A percentile compares a stretch with the other conserved stretches of the same genome.
Evolutionary conservation across 768 basidiomycete species (phyloP).

Genomic region (Leccinellum albellum): DNA sequence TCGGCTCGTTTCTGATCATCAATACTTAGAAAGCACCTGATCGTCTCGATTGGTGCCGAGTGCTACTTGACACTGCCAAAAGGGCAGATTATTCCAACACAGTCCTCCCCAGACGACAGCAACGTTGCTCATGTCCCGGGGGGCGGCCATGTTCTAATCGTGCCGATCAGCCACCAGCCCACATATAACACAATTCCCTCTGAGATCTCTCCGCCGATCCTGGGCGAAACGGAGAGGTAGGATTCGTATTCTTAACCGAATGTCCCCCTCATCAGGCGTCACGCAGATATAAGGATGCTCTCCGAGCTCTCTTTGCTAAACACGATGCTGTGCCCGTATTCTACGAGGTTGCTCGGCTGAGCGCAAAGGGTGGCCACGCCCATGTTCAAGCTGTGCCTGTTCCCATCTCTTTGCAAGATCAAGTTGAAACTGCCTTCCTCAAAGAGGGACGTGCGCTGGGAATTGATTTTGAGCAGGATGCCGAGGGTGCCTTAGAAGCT

Average conservation of each 20-base stretch:
- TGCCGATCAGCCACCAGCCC: slow-evolving; percentile 91
- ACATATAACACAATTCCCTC: slow-evolving; percentile 79
- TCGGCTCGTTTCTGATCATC: slow-evolving; percentile 9
- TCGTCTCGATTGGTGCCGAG: slow-evolving; percentile 89
- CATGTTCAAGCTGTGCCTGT: slow-evolving; percentile 87
- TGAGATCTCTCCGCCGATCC: slow-evolving; percentile 70
- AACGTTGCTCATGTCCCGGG: slow-evolving; percentile 66
- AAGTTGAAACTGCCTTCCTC: slow-evolving; percentile 68
- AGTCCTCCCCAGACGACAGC: slow-evolving; percentile 44
- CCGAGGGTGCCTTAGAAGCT: slow-evolving; percentile 56
- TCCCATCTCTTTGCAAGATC: slow-evolving; percentile 55
- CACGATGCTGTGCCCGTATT: slow-evolving; percentile 65
- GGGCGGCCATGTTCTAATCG: slow-evolving; percentile 92
- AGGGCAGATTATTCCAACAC: slow-evolving; percentile 88
- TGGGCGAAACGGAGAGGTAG: slow-evolving; percentile 77
- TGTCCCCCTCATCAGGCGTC: background rate
- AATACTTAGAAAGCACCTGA: slow-evolving; percentile 89
- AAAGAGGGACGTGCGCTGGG: slow-evolving; percentile 63
- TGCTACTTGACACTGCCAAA: slow-evolving; percentile 96
- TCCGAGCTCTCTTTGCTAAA: slow-evolving; percentile 68
- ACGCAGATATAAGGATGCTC: slow-evolving; percentile 71
- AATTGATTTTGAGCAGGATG: slow-evolving; percentile 71
- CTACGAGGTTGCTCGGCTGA: slow-evolving; percentile 85
- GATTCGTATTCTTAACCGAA: slow-evolving; percentile 11
- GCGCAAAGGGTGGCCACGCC: slow-evolving; percentile 88